phyloP scores from a whole-genome alignment of 176 grass and related monocot genomes.

The Carex scoparia region DNA sequence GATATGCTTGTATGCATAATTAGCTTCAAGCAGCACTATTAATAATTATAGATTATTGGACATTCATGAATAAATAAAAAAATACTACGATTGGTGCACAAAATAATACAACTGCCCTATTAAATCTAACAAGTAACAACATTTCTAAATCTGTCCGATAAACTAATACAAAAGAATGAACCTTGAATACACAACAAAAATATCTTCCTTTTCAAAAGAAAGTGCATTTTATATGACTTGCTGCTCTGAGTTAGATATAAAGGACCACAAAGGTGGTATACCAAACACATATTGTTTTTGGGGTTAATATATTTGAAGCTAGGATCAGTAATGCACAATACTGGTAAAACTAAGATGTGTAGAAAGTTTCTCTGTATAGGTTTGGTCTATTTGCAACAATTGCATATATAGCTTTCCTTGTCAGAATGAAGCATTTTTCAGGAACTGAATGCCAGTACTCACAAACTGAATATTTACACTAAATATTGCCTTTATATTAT shows the following conservation, averaged over 20 bases:
- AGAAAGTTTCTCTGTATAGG: too few species aligned
- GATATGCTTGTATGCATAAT: not conserved
- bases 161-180: not conserved
- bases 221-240: not conserved
- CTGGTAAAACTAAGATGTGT: not conserved
- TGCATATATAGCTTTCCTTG: not conserved
- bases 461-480: not conserved
- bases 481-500: conserved; percentile 6
- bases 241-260: not conserved
- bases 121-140: not conserved
- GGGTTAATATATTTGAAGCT: not conserved
- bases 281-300: not conserved
- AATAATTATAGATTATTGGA: not conserved
- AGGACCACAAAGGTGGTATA: not conserved
- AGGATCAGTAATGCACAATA: not conserved
- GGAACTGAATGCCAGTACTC: not conserved
- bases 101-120: not conserved
- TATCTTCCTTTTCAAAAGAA: not conserved
- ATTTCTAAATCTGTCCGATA: not conserved
- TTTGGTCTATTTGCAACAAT: not conserved
- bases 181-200: not conserved
- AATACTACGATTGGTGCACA: not conserved
- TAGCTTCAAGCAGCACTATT: not conserved
- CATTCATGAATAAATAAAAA: not conserved
- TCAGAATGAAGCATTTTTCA: not conserved